Evolutionary conservation across 495 filamentous ascomycete species (phyloP), one percentile per base, ranked within the genome.

Genomic region (Penicillium paradoxum): DNA sequence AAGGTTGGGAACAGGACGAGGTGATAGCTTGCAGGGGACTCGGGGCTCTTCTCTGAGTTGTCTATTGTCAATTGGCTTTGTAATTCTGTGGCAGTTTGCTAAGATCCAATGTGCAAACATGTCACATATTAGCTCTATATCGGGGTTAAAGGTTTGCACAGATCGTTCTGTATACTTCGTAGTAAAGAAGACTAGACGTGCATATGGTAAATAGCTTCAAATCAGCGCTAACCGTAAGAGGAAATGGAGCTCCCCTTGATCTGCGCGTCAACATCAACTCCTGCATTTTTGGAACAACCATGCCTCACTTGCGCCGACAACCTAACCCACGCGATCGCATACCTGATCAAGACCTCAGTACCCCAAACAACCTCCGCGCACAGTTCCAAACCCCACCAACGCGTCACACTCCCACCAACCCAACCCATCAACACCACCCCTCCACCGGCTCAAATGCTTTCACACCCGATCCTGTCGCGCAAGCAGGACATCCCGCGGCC

Each of bases 311-410:
- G 24, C 60, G 60, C 11, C 61, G 63, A 32, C 63, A 64, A 30
- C 60, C 55, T 10, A 59, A 62, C 15, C 57, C 55, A 2, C 52
- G 53, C 53, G 56, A 54, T 18, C 42, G 33, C 27, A 32, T 30
- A 15, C 51, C 42, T 27, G 49, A 45, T 22, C 50, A 59, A 45
- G 55, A 53, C 15, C 33, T 37, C 13, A 57, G 51, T 25, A 39
- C 40, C 2, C 49, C 52, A 3, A 45, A 42, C 14, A 51, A 45
- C 21, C 55, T 64, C 13, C 63, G 60, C 45, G 40, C 64, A 0
- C 72, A 74, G 48, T 74, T 68, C 57, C 67, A 69, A 13, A 75
- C 72, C 14, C 72, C 72, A 2, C 70, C 69, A 0, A 57, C 68
- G 9, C 62, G 63, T 33, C 61, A 57, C 22, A 68, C 65, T 34